These are phyloP conservation scores for Globisporangium polare DNA, from an alignment of 352 stramenopile genomes.

Conservation along the genomic window DNA sequence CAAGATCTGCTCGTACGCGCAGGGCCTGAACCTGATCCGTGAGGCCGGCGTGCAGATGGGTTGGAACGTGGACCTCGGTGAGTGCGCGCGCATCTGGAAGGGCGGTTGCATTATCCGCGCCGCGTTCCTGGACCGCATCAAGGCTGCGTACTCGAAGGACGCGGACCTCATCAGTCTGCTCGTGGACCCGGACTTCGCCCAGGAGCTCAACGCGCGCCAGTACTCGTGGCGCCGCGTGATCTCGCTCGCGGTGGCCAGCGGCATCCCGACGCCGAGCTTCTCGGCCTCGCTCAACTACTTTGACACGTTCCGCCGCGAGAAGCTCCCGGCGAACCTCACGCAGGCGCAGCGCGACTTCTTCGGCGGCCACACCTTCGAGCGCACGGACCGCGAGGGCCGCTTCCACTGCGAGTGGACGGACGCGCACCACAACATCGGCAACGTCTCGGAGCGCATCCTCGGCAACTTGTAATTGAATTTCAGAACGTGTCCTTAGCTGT, in stretches of 20 bases:
- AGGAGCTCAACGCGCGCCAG: slow-evolving; percentile 94
- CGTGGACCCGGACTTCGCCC: slow-evolving; percentile 96
- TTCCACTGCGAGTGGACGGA: slow-evolving; percentile 98
- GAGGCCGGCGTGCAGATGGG: slow-evolving; percentile 93
- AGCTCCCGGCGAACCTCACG: slow-evolving; percentile 95
- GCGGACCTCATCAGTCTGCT: slow-evolving; percentile 94
- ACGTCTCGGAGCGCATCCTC: slow-evolving; percentile 91
- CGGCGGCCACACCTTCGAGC: slow-evolving; percentile 98
- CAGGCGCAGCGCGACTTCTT: slow-evolving; percentile 99
- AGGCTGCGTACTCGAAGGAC: slow-evolving; percentile 91
- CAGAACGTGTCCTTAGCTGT: neutral
- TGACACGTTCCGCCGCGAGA: slow-evolving; percentile 95
- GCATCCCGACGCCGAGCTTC: slow-evolving; percentile 91
- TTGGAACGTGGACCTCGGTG: slow-evolving; percentile 96
- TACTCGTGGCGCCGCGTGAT: slow-evolving; percentile 96
- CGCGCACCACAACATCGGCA: slow-evolving; percentile 95
- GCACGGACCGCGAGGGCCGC: slow-evolving; percentile 90
- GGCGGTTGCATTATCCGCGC: slow-evolving; percentile 99
- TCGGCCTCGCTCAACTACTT: slow-evolving; percentile 96
- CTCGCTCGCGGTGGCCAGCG: slow-evolving; percentile 92
- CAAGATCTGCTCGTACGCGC: slow-evolving; percentile 99
- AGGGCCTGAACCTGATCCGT: slow-evolving; percentile 94
- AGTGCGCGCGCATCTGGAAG: slow-evolving; percentile 99
- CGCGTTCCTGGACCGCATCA: slow-evolving; percentile 97
- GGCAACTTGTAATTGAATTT: slow-evolving; percentile 84